A percentile compares a stretch with the other conserved stretches of the same genome.
Evolutionary conservation across 331 rosid species (phyloP).

Genomic region (Spiraea crenata): DNA sequence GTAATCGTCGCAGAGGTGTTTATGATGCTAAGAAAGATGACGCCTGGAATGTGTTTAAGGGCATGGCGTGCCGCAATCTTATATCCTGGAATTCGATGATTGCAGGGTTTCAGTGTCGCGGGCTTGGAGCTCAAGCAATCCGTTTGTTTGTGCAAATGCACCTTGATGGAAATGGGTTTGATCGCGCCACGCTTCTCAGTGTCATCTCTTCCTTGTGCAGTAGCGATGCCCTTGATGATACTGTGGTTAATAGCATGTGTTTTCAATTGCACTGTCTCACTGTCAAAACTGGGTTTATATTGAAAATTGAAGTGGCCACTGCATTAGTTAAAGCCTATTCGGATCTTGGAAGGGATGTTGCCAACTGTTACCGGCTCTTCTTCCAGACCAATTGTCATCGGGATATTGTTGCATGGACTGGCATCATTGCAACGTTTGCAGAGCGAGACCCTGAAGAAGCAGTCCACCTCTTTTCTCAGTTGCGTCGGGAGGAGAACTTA

Average conservation of each 20-base stretch:
- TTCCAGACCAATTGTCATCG: slow-evolving; percentile 43
- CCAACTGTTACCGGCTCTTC: slow-evolving; percentile 72
- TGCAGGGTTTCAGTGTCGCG: slow-evolving; percentile 65
- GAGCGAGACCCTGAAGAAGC: slow-evolving; percentile 70
- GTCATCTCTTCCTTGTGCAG: slow-evolving; percentile 52
- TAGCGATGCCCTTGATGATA: slow-evolving; percentile 28
- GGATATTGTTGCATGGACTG: slow-evolving; percentile 87
- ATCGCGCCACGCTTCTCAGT: slow-evolving; percentile 62
- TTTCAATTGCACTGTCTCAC: slow-evolving; percentile 64
- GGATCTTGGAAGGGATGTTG: slow-evolving; percentile 52
- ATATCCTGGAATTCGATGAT: slow-evolving; percentile 87
- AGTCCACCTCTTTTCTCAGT: slow-evolving; percentile 57
- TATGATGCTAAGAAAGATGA: slow-evolving; percentile 37
- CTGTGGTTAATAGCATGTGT: slow-evolving; percentile 39
- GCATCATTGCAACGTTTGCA: slow-evolving; percentile 61
- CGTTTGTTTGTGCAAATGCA: slow-evolving; percentile 57
- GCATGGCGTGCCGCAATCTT: slow-evolving; percentile 53
- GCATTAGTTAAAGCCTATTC: slow-evolving; percentile 67
- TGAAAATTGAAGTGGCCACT: slow-evolving; percentile 65
- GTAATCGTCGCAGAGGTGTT: slow-evolving; percentile 27
- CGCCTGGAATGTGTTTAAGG: slow-evolving; percentile 62
- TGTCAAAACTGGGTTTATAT: slow-evolving; percentile 53
- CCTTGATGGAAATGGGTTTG: slow-evolving; percentile 54
- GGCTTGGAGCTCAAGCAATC: slow-evolving; percentile 58
- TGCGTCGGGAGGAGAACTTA: slow-evolving; percentile 50